phyloP scores from a whole-genome alignment of 2,329 filamentous ascomycete species.

The Penicillium sp. region DNA sequence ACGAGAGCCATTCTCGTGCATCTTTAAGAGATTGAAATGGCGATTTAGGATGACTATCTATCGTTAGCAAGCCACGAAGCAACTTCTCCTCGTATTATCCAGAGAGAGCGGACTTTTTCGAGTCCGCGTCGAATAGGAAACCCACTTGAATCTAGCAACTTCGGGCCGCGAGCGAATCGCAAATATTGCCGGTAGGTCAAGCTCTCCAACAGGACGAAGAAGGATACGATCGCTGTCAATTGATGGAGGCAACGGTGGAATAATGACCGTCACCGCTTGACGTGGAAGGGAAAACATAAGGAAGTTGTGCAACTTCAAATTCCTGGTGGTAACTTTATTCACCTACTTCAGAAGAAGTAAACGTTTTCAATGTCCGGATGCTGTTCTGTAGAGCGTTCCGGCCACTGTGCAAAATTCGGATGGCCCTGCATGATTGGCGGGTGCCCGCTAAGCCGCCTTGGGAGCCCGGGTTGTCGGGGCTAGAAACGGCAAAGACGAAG shows the following conservation, averaged over 20 bases:
- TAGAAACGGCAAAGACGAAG: no score
- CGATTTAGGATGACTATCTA: slow-evolving; percentile 24
- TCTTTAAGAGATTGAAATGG: slow-evolving; percentile 27
- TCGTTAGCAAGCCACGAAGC: not conserved
- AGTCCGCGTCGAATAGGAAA: not conserved
- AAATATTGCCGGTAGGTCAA: slow-evolving; percentile 25
- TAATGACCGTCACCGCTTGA: slow-evolving; percentile 16
- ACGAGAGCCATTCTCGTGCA: slow-evolving; percentile 29
- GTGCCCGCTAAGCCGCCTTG: not conserved
- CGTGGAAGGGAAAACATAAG: slow-evolving; percentile 9
- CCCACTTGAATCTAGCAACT: slow-evolving; percentile 30
- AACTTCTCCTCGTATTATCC: not conserved
- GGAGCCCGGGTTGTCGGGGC: no score
- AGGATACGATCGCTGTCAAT: slow-evolving; percentile 25
- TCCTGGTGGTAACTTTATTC: no score
- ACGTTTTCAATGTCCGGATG: no score
- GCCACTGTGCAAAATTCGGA: no score
- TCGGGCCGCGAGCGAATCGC: slow-evolving; percentile 30
- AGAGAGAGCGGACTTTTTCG: no score
- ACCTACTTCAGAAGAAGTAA: no score
- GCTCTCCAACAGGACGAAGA: slow-evolving; percentile 27
- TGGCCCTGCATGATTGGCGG: not conserved
- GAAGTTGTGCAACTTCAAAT: not conserved
- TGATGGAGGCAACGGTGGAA: slow-evolving; percentile 13
- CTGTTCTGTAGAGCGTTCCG: no score